Conservation (phyloP, 164 flowering plant species). For the grape (Vitis vinifera) region DNA sequence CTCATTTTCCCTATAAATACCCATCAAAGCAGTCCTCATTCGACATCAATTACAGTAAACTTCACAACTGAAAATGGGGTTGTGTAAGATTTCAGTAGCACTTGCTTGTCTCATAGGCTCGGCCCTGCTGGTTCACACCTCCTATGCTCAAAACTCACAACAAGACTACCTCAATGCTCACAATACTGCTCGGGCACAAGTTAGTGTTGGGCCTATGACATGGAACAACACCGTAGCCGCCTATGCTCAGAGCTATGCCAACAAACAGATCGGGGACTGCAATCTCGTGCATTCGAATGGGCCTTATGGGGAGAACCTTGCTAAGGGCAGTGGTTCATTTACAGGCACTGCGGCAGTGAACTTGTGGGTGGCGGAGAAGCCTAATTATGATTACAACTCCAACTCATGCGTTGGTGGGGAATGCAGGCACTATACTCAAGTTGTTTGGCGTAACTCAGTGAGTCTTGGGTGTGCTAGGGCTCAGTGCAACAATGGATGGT, state of each 20-base stretch:
- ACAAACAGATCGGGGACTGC: conserved; percentile 12
- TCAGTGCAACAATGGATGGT: conserved; percentile 21
- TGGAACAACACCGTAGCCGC: conserved; percentile 31
- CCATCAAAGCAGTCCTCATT: not conserved
- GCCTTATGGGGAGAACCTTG: conserved; percentile 40
- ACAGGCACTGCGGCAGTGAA: conserved; percentile 23
- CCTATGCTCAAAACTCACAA: conserved; percentile 22
- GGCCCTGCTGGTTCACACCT: not conserved
- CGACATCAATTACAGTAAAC: too few species aligned
- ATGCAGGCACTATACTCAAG: conserved; percentile 53
- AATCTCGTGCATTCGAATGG: conserved; percentile 28
- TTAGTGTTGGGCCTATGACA: conserved; percentile 29
- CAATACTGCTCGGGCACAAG: conserved; percentile 40
- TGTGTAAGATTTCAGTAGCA: not conserved
- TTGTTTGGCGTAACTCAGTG: conserved; percentile 35
- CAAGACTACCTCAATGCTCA: conserved; percentile 37
- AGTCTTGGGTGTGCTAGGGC: conserved; percentile 44
- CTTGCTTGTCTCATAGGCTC: not conserved
- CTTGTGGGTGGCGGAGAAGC: conserved; percentile 30
- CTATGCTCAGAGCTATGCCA: conserved; percentile 26
- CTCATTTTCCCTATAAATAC: not conserved
- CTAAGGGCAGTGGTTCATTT: conserved; percentile 18
- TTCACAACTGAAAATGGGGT: not conserved
- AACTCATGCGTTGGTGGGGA: conserved; percentile 27
- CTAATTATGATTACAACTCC: conserved; percentile 22